Conservation (phyloP, 1,284 basidiomycete species). For the Cryptococcus sp. region DNA sequence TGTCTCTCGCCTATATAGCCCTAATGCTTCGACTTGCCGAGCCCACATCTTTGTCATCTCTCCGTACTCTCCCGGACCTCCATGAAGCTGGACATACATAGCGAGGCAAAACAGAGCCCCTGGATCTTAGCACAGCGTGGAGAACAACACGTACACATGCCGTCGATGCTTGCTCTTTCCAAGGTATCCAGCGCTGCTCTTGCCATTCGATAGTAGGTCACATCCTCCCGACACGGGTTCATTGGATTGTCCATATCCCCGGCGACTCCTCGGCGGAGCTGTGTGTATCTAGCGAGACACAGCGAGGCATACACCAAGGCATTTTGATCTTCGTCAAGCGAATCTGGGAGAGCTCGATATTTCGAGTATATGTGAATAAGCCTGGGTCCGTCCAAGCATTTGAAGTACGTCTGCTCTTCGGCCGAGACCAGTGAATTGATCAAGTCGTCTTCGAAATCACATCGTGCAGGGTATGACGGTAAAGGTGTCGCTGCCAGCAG, state of each 20-base stretch:
- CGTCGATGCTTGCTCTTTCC: constrained; percentile 13
- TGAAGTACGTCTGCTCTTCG: not conserved
- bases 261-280: constrained; percentile 1
- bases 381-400: not conserved
- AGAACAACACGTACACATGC: constrained; percentile 16
- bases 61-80: not conserved
- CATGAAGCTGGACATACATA: not conserved
- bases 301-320: constrained; percentile 16
- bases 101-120: not conserved
- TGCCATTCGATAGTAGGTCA: constrained; percentile 25
- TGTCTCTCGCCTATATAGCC: constrained; percentile 3
- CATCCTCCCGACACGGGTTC: constrained; percentile 11
- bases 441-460: constrained; percentile 13
- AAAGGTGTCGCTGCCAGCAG: constrained; percentile 4
- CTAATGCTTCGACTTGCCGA: constrained; percentile 12
- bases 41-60: not conserved
- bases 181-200: constrained; percentile 13
- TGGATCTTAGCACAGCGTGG: not conserved
- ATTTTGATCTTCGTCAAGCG: constrained; percentile 18
- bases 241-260: not conserved
- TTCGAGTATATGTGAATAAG: constrained; percentile 10
- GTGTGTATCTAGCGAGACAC: constrained; percentile 12
- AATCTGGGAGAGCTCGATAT: constrained; percentile 14
- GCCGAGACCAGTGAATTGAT: constrained; percentile 11
- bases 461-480: not conserved